Percentiles rank a stretch among this genome's conserved stretches.
Evolutionary conservation across 2,329 filamentous ascomycete species (phyloP).

Genomic region (Parasarocladium wereldwijsianum): DNA sequence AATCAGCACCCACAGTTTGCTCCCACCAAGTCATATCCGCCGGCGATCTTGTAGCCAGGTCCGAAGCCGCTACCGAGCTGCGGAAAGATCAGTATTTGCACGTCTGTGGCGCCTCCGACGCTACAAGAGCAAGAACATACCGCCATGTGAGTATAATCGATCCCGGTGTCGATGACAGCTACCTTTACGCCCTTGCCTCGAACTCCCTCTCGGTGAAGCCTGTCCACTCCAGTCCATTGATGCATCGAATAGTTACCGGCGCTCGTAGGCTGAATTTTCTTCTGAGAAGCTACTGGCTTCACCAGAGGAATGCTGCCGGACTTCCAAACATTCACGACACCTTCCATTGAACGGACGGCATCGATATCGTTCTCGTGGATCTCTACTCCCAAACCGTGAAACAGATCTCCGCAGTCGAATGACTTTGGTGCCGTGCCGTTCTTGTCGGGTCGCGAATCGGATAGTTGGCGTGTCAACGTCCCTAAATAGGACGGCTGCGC

Average conservation of each 20-base stretch:
- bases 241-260: slow-evolving; percentile 19
- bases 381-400: slow-evolving; percentile 19
- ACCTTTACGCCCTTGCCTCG: slow-evolving; percentile 21
- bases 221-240: slow-evolving; percentile 22
- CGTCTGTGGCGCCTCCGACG: too few species aligned
- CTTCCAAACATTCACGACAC: slow-evolving; percentile 23
- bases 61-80: slow-evolving; percentile 25
- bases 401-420: slow-evolving; percentile 20
- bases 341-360: slow-evolving; percentile 15
- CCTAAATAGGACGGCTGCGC: not conserved
- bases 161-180: slow-evolving; percentile 24
- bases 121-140: slow-evolving; percentile 9
- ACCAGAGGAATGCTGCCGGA: slow-evolving; percentile 11
- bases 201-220: slow-evolving; percentile 21
- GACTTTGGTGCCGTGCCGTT: slow-evolving; percentile 11
- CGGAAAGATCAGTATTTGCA: slow-evolving; percentile 3
- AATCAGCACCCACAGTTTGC: slow-evolving; percentile 14
- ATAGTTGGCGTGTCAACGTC: slow-evolving; percentile 10
- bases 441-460: slow-evolving; percentile 6
- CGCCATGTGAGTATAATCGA: slow-evolving; percentile 24
- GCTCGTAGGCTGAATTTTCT: not conserved
- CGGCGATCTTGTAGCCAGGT: slow-evolving; percentile 20
- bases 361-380: slow-evolving; percentile 17
- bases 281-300: slow-evolving; percentile 3
- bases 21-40: slow-evolving; percentile 23